phyloP scores from a whole-genome alignment of 805 yeast genomes.

The Kazachstania kunashirensis region DNA sequence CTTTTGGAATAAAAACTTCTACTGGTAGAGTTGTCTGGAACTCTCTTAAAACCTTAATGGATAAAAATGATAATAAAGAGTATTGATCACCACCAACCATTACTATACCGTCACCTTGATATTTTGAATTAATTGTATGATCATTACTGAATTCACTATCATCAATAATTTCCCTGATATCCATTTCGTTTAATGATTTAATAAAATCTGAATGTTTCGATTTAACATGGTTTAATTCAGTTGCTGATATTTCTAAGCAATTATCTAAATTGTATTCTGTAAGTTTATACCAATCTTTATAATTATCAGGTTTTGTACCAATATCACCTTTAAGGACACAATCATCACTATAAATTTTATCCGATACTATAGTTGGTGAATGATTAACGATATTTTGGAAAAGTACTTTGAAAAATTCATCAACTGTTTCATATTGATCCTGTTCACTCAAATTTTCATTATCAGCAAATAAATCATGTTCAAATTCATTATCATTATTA shows the following conservation, averaged over 20 bases:
- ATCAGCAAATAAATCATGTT: constrained; percentile 3
- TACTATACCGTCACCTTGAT: constrained; percentile 52
- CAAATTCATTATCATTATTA: constrained; percentile 1
- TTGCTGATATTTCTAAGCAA: constrained; percentile 18
- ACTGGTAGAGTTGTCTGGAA: constrained; percentile 64
- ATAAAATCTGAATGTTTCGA: constrained; percentile 15
- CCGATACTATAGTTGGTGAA: constrained; percentile 18
- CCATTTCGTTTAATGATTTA: constrained; percentile 5
- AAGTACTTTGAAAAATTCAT: constrained; percentile 8
- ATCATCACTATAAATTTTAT: constrained; percentile 9
- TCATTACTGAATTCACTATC: neutral
- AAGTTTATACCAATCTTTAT: constrained; percentile 14
- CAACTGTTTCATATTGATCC: neutral
- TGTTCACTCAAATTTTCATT: neutral
- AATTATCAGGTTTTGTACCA: constrained; percentile 16
- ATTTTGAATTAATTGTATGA: constrained; percentile 4
- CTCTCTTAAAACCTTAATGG: constrained; percentile 47
- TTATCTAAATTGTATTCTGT: constrained; percentile 13
- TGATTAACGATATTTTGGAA: constrained; percentile 9
- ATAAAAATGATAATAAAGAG: constrained; percentile 51
- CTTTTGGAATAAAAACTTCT: constrained; percentile 69
- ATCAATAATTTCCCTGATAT: constrained; percentile 10
- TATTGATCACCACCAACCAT: constrained; percentile 69
- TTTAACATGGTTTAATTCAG: constrained; percentile 11
- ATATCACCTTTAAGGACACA: constrained; percentile 17